Base-by-base conservation (phyloP, 202 grass and related monocot genomes). In the Setaria viridis region DNA sequence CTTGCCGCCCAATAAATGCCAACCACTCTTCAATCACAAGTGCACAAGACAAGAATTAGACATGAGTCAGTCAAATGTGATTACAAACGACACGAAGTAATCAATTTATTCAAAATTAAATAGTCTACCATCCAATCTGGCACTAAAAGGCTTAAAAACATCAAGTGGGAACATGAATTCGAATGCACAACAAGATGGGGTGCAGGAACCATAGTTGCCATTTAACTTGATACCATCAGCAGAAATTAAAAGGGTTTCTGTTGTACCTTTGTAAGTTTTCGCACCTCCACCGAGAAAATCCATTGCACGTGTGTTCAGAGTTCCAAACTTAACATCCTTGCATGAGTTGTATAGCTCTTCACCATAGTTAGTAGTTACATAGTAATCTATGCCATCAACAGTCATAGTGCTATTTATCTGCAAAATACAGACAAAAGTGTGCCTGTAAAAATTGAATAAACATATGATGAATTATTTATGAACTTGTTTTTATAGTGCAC, bases 241-340 rank as follows among this genome's bases (percentile, higher is more conserved):
- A 69, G 12, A 73, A 25, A 25, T 25, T 25, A 25, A 16, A 75
- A 78, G 3, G 32, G 8, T 59, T 77, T 60, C 16, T 13, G 53
- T 59, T 82, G 67, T 85, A 99, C 97, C 97, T 92, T 86, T 87
- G 82, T 91, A 99, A 74, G 87, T 91, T 83, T 88, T 88, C 85
- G 97, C 93, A 87, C 90, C 87, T 20, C 68, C 97, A 47, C 97
- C 97, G 53, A 99, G 85, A 90, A 99, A 96, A 94, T 96, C 93
- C 93, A 99, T 99, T 87, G 97, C 88, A 46, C 90, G 92, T 80
- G 90, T 99, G 89, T 99, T 99, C 72, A 96, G 49, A 67, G 84
- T 90, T 64, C 97, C 97, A 93, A 99, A 99, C 59, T 99, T 99
- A 75, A 99, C 97, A 85, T 99, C 93, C 91, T 96, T 99, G 83